Base-by-base conservation (phyloP, 169 alveolate species). In the Cryptosporidium parvum region DNA sequence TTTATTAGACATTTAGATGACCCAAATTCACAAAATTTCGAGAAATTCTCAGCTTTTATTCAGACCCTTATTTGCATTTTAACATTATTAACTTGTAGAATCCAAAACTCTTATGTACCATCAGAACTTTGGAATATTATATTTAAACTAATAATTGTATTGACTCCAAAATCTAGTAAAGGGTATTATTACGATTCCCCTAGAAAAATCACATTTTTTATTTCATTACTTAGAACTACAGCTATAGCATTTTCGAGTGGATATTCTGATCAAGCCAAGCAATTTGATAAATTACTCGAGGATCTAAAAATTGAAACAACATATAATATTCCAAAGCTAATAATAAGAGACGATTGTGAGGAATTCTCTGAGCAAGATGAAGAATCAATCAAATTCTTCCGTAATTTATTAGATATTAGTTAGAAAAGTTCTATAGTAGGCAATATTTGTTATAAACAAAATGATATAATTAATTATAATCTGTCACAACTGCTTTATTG, bases 351-450 rank as follows among this genome's bases (percentile, higher is more conserved):
- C 6, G 16, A 44, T 23, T 44, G 80, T 33, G 80, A 80, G 73
- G 89, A 80, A n/a, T 80, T 80, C 42, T 80, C 89, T 3, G 51
- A 62, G 26, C 70, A 80, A 65, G 89, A 80, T 39, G 89, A 80
- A 45, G 69, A 80, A 21, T 53, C 52, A 12, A 44, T 80, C 35
- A 80, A 53, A n/a, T 80, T 80, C 75, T 80, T 80, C 42, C 72
- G 89, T 37, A 44, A 26, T 14, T 29, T 80, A 65, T 6, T 80
- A 44, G 86, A 73, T 31, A 42, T 26, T 21, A 58, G 4, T 39
- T 80, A 80, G 53, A 53, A 33, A 42, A 1, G 16, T 21, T 21
- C 2, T 56, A 16, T n/a, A 56, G 3, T n/a, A n/a, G 23, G 35
- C 23, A 26, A 23, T 29, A 7, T 10, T 56, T n/a, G 0, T 6